A percentile compares a stretch with the other conserved stretches of the same genome.
These are phyloP conservation scores for Lipomyces mesembrius DNA, from an alignment of 805 yeast species.

Conservation along the genomic window DNA sequence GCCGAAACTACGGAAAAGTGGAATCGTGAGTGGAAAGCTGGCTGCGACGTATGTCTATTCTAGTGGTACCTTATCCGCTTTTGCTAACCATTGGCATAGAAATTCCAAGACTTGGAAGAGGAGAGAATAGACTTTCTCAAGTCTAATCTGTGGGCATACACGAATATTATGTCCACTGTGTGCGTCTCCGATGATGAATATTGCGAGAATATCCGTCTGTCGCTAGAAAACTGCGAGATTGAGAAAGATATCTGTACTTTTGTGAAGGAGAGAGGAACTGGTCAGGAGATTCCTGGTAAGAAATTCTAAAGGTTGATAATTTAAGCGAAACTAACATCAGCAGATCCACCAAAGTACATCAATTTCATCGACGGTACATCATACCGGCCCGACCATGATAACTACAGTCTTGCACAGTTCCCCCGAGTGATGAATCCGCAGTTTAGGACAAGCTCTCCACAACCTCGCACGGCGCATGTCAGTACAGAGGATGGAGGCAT, in stretches of 20 bases:
- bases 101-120: constrained; percentile 69
- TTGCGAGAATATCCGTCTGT: constrained; percentile 69
- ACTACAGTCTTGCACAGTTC: constrained; percentile 47
- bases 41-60: constrained; percentile 51
- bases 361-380: constrained; percentile 59
- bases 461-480: background rate
- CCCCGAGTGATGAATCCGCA: constrained; percentile 38
- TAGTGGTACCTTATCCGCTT: background rate
- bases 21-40: constrained; percentile 71
- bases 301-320: background rate
- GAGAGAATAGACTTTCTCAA: constrained; percentile 73
- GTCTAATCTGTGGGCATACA: constrained; percentile 74
- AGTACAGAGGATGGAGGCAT: background rate
- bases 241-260: constrained; percentile 61
- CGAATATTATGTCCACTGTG: constrained; percentile 71
- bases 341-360: constrained; percentile 62
- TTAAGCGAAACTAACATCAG: background rate
- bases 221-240: constrained; percentile 71
- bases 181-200: constrained; percentile 79
- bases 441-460: constrained; percentile 25
- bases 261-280: constrained; percentile 63
- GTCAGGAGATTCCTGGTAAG: constrained; percentile 54
- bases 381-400: constrained; percentile 33
- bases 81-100: constrained; percentile 33
- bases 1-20: constrained; percentile 65